Evolutionary conservation across 2,329 filamentous ascomycete genomes (phyloP), one percentile per base, ranked within the genome.

Genomic region (Epichloe glyceriae): DNA sequence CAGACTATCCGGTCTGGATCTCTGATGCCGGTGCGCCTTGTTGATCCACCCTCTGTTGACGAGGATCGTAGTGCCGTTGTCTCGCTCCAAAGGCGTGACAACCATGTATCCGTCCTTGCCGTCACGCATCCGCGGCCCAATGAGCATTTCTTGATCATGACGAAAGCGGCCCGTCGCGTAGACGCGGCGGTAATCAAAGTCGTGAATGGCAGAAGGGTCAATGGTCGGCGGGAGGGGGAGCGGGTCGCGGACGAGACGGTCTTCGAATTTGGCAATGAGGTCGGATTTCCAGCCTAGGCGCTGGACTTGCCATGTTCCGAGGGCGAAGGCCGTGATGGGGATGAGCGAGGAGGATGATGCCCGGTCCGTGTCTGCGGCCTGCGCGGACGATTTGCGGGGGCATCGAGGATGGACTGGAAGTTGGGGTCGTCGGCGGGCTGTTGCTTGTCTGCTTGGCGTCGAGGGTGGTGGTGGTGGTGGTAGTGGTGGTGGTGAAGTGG

Each of bases 271-370:
- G 53, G 91, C 88, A 54, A 98, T 83, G 12, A 98, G 75, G 44
- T 95, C 86, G 4, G 88, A 89, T 67, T 98, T 98, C 90, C 91
- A 95, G 52, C 83, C 81, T 1, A 98, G 79, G 11, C 93, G 85
- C 66, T 95, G 82, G 50, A 98, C 86, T 66, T 98, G 93, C 93
- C 93, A 98, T 56, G 88, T 88, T 33, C 93, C 93, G 15, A 98
- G 82, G 50, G 75, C 73, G 67, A 98, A 95, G 11, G 93, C 88
- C 1, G 90, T 96, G 53, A 95, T 69, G 46, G 93, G 93, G 61
- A 98, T 97, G 49, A 95, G 88, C 87, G 11, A 95, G 78, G 54
- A 95, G 74, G 37, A 93, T 80, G 10, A 95, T 75, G 0, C 89
- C 89, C 0, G 83, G 82, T 1, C 88, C 87, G 72, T 96, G 89